Evolutionary conservation across 2,329 filamentous ascomycete species (phyloP).

Genomic region (Colletotrichum karsti): DNA sequence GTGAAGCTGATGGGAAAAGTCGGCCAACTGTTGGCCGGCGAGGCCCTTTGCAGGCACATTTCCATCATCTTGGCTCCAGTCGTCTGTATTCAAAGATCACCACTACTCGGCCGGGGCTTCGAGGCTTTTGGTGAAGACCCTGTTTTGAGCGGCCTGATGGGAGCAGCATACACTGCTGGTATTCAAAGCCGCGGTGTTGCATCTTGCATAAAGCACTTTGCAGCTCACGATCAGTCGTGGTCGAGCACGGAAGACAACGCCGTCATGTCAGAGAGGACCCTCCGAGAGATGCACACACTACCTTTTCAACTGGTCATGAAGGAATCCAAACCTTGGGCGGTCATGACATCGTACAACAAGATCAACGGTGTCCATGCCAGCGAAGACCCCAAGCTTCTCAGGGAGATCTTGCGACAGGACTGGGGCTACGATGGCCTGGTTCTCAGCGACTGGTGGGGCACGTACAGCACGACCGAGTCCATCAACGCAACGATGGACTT

Average conservation of each 20-base stretch:
- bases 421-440: constrained; percentile 55
- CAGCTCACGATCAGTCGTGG: background rate
- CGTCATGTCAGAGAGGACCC: background rate
- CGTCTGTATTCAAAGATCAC: constrained; percentile 38
- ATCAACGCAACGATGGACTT: too few species aligned
- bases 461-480: too few species aligned
- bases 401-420: constrained; percentile 48
- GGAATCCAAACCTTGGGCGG: constrained; percentile 49
- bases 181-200: background rate
- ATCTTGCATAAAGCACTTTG: background rate
- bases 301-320: constrained; percentile 55
- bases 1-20: too few species aligned
- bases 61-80: too few species aligned
- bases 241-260: background rate
- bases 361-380: constrained; percentile 54
- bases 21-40: too few species aligned
- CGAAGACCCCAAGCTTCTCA: constrained; percentile 47
- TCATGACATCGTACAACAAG: constrained; percentile 58
- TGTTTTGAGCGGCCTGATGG: constrained; percentile 72
- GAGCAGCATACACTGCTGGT: constrained; percentile 58
- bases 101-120: constrained; percentile 81
- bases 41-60: too few species aligned
- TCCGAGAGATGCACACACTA: background rate
- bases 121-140: constrained; percentile 84
- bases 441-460: constrained; percentile 56